Conservation (phyloP, 2,329 filamentous ascomycete genomes). For the Neocatenulostroma microsporum region DNA sequence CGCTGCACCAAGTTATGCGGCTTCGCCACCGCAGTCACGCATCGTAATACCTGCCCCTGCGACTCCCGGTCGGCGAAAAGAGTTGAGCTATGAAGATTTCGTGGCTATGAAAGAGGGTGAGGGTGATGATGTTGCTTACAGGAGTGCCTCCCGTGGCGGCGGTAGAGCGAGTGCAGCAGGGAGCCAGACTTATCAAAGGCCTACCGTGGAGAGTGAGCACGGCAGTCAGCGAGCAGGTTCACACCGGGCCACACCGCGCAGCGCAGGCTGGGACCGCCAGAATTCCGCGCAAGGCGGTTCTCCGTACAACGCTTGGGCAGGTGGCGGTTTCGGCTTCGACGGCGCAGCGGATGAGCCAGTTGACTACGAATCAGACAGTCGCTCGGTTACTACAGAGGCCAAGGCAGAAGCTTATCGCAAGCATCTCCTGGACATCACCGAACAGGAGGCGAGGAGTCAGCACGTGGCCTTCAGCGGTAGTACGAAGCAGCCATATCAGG, state of each 20-base stretch:
- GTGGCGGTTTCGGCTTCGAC: background rate
- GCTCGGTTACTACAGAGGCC: too few species aligned
- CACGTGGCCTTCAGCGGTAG: too few species aligned
- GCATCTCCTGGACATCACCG: background rate
- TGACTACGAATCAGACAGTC: too few species aligned
- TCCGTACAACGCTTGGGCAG: background rate
- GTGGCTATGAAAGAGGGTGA: slow-evolving; percentile 17
- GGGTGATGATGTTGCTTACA: slow-evolving; percentile 7
- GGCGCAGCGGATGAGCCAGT: background rate
- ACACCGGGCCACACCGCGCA: background rate
- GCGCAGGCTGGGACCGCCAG: background rate
- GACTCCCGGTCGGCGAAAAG: slow-evolving; percentile 8
- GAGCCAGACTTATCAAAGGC: slow-evolving; percentile 4
- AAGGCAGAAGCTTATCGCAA: background rate
- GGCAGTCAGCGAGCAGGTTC: slow-evolving; percentile 3
- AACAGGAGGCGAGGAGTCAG: too few species aligned
- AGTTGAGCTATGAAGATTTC: slow-evolving; percentile 24
- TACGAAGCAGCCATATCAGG: too few species aligned
- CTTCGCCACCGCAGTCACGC: slow-evolving; percentile 18
- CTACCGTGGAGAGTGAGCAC: slow-evolving; percentile 6
- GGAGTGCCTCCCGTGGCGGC: background rate
- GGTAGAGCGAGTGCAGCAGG: slow-evolving; percentile 2
- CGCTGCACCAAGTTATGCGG: slow-evolving; percentile 10
- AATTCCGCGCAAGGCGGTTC: background rate
- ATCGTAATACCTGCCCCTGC: slow-evolving; percentile 16